A percentile compares a stretch with the other conserved stretches of the same genome.
Evolutionary conservation across 1,139 yeast genomes (phyloP).

Genomic region (Kluyveromyces sp.): DNA sequence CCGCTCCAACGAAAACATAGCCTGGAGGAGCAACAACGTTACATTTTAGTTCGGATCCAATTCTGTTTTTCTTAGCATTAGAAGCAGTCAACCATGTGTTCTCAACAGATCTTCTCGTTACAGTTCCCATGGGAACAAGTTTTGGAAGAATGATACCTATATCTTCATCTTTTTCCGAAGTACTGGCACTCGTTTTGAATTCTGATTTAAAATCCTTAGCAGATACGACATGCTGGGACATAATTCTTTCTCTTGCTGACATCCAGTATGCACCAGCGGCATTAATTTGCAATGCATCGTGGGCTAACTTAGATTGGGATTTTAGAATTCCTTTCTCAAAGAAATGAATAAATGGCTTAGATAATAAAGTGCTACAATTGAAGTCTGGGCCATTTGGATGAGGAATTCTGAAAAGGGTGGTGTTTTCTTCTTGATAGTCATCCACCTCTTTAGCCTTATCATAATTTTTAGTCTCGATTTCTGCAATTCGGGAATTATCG

Average conservation of each 20-base stretch:
- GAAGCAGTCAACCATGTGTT: constrained; percentile 97
- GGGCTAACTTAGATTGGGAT: constrained; percentile 67
- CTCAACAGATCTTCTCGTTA: constrained; percentile 94
- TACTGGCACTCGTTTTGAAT: constrained; percentile 13
- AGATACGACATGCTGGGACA: constrained; percentile 76
- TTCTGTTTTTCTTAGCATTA: constrained; percentile 73
- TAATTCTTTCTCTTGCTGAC: constrained; percentile 77
- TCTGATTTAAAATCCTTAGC: constrained; percentile 25
- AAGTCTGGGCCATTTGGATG: constrained; percentile 79
- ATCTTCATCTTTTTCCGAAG: constrained; percentile 25
- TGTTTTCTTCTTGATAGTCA: constrained; percentile 25
- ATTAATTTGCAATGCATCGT: constrained; percentile 67
- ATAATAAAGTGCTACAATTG: constrained; percentile 71
- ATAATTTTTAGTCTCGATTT: constrained; percentile 48
- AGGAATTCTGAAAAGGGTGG: constrained; percentile 60
- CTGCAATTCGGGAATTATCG: constrained; percentile 31
- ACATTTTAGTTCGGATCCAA: constrained; percentile 91
- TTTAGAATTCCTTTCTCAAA: constrained; percentile 70
- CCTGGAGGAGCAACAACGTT: constrained; percentile 84
- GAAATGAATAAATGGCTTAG: constrained; percentile 62
- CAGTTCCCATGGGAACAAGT: constrained; percentile 89
- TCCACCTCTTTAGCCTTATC: constrained; percentile 33
- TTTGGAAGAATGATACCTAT: constrained; percentile 79
- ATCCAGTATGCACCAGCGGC: constrained; percentile 89
- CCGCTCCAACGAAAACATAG: constrained; percentile 91